phyloP scores from a whole-genome alignment of 2,329 filamentous ascomycete species.

The Aspergillus sp. region DNA sequence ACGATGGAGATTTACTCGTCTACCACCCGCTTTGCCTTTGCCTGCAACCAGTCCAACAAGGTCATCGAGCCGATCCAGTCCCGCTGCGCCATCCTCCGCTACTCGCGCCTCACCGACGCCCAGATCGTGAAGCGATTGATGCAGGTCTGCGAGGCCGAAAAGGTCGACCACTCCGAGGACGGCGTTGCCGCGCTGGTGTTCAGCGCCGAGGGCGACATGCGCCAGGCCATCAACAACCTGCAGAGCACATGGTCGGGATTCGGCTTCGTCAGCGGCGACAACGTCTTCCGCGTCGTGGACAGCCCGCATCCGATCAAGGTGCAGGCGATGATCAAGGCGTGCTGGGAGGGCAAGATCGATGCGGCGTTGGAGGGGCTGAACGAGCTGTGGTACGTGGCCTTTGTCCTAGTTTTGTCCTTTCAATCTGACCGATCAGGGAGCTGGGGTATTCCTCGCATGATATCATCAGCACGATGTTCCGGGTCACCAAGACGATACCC shows the following conservation, averaged over 20 bases:
- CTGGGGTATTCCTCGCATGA: constrained; percentile 97
- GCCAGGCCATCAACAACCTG: constrained; percentile 96
- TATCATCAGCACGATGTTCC: constrained; percentile 98
- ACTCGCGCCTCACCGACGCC: constrained; percentile 80
- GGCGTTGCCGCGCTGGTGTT: constrained; percentile 94
- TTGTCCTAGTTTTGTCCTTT: constrained; percentile 5
- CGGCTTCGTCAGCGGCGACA: constrained; percentile 93
- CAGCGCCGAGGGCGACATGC: constrained; percentile 95
- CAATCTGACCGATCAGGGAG: constrained; percentile 38
- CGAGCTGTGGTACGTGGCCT: constrained; percentile 63
- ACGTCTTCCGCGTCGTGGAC: constrained; percentile 96
- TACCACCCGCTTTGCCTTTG: constrained; percentile 93
- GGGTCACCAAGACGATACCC: constrained; percentile 90
- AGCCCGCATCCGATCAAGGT: constrained; percentile 96
- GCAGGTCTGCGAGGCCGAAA: constrained; percentile 88
- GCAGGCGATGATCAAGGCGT: constrained; percentile 96
- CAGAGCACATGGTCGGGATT: constrained; percentile 91
- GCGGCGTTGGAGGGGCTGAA: constrained; percentile 74
- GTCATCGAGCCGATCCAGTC: constrained; percentile 99
- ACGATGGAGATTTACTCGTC: constrained; percentile 99
- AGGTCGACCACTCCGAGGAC: constrained; percentile 83
- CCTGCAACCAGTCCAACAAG: constrained; percentile 98
- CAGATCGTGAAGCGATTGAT: constrained; percentile 85
- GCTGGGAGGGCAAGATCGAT: constrained; percentile 85
- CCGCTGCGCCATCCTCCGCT: constrained; percentile 88